Percentiles rank a stretch among this genome's conserved stretches.
Evolutionary conservation across 441 rosid genomes (phyloP).

Genomic region (Kokia cookei): DNA sequence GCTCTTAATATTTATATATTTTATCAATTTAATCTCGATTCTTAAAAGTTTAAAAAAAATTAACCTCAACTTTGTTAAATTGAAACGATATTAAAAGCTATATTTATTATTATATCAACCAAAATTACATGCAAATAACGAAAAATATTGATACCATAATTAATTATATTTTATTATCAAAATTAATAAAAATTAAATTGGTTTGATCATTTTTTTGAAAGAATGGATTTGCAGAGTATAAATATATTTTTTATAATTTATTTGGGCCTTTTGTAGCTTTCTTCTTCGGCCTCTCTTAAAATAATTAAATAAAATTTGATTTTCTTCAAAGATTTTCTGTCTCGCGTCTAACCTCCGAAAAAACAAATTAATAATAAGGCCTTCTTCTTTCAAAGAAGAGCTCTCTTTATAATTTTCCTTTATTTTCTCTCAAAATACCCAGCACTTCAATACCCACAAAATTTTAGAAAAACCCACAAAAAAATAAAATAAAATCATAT

Average conservation of each 20-base stretch:
- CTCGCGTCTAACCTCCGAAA: conserved; percentile 32
- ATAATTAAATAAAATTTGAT: not conserved
- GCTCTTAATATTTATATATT: rapidly evolving
- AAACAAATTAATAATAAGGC: not conserved
- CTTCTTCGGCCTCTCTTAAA: not conserved
- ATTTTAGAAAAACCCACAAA: not conserved
- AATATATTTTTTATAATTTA: not conserved
- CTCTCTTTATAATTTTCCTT: not conserved
- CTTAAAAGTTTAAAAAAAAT: too few species aligned
- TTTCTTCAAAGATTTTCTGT: not conserved
- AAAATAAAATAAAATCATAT: not conserved
- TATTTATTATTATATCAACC: too few species aligned
- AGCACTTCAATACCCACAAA: too few species aligned
- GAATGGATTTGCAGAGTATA: too few species aligned
- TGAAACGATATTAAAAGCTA: rapidly evolving
- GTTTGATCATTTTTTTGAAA: too few species aligned
- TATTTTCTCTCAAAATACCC: not conserved
- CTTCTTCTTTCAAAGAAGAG: not conserved
- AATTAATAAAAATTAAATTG: too few species aligned
- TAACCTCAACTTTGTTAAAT: too few species aligned
- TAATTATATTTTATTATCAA: rapidly evolving
- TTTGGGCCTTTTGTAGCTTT: not conserved
- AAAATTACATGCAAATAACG: too few species aligned
- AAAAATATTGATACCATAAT: too few species aligned
- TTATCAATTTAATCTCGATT: rapidly evolving